Evolutionary conservation across 306 rosid species (phyloP).

Genomic region (Cercis canadensis): DNA sequence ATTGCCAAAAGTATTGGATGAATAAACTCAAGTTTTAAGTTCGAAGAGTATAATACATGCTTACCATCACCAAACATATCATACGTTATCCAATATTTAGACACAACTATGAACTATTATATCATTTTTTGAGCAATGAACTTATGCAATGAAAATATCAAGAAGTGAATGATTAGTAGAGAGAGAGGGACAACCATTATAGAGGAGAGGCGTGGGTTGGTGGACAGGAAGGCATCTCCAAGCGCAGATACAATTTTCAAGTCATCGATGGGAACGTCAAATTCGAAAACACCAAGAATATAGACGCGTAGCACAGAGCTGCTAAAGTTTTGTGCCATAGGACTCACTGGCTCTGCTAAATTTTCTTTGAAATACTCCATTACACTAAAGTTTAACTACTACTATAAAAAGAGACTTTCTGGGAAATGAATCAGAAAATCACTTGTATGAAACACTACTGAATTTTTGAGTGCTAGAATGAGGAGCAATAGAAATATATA

Average conservation of each 20-base stretch:
- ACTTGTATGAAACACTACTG: too few relatives aligned
- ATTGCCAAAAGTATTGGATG: too few relatives aligned
- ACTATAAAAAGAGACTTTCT: too few relatives aligned
- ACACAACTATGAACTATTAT: too few relatives aligned
- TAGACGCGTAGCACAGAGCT: constrained; percentile 16
- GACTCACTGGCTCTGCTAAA: constrained; percentile 38
- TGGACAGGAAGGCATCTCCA: constrained; percentile 12
- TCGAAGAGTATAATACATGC: too few relatives aligned
- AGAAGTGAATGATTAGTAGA: neutral
- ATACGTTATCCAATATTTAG: too few relatives aligned
- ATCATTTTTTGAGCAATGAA: too few relatives aligned
- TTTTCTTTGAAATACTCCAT: neutral
- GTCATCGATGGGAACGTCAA: constrained; percentile 26
- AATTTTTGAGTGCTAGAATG: too few relatives aligned
- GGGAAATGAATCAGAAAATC: too few relatives aligned
- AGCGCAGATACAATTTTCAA: neutral
- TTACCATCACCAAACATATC: too few relatives aligned
- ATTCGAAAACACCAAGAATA: constrained; percentile 37
- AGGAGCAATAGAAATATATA: too few relatives aligned
- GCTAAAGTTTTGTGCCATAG: constrained; percentile 34
- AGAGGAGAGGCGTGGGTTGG: constrained; percentile 41
- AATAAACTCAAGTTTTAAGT: too few relatives aligned
- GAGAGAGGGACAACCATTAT: constrained; percentile 25
- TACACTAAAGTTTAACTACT: neutral
- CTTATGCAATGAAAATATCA: neutral